These are phyloP conservation scores for Casuarina glauca DNA, from an alignment of 306 rosid species.

Conservation along the genomic window DNA sequence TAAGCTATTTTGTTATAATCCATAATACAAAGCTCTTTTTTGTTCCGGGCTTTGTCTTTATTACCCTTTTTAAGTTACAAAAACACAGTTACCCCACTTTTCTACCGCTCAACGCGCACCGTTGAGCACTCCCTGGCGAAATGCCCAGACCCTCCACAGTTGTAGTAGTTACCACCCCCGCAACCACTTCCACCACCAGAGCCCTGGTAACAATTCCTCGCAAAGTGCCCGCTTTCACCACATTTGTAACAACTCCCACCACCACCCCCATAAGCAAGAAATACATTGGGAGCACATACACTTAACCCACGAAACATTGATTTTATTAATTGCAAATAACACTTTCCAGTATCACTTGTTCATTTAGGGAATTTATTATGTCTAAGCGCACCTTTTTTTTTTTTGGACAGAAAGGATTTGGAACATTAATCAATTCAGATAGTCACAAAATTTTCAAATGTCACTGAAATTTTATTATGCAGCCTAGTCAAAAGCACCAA, in stretches of 20 bases:
- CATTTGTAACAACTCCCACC: conserved; percentile 54
- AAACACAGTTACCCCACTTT: no score
- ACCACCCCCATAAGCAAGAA: conserved; percentile 15
- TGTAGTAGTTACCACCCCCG: conserved; percentile 38
- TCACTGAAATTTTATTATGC: neutral
- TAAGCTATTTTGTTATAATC: no score
- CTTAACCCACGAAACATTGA: no score
- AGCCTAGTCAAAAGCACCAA: neutral
- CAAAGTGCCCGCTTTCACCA: conserved; percentile 49
- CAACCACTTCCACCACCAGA: conserved; percentile 43
- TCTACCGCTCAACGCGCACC: no score
- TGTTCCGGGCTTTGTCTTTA: no score
- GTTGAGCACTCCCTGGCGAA: conserved; percentile 52
- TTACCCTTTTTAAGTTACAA: no score
- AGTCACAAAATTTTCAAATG: neutral
- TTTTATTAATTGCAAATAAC: no score
- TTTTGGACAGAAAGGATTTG: neutral
- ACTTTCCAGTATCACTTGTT: no score
- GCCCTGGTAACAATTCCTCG: conserved; percentile 45
- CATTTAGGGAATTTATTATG: no score
- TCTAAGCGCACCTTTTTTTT: no score
- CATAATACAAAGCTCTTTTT: no score
- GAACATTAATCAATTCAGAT: neutral
- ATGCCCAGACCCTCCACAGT: conserved; percentile 58
- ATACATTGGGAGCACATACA: no score